A percentile compares a stretch with the other conserved stretches of the same genome.
Conservation (phyloP, 1,284 basidiomycete species). For the Pseudozyma hubeiensis region DNA sequence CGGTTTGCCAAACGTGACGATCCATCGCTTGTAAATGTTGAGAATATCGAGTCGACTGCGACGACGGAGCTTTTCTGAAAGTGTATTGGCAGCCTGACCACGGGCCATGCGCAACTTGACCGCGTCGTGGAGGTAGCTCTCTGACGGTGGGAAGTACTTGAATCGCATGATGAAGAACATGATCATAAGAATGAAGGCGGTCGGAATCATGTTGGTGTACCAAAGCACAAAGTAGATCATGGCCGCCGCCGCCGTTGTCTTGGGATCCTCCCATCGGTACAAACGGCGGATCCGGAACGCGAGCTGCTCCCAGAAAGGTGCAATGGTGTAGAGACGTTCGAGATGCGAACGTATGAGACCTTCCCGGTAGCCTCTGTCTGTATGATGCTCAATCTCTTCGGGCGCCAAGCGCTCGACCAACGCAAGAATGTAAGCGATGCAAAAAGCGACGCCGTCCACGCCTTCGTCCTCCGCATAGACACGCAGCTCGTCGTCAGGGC, state of each 20-base stretch:
- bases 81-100: constrained; percentile 63
- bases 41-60: constrained; percentile 65
- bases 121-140: constrained; percentile 62
- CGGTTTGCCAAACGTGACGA: constrained; percentile 54
- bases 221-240: constrained; percentile 69
- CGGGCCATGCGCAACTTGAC: constrained; percentile 65
- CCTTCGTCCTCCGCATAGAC: constrained; percentile 55
- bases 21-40: constrained; percentile 64
- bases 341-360: constrained; percentile 63
- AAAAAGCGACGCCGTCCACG: constrained; percentile 65
- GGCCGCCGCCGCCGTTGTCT: constrained; percentile 57
- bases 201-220: constrained; percentile 66
- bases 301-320: constrained; percentile 68
- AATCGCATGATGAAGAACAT: constrained; percentile 65
- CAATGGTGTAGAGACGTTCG: constrained; percentile 67
- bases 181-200: constrained; percentile 62
- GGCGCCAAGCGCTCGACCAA: constrained; percentile 64
- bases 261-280: constrained; percentile 53
- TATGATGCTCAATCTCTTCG: constrained; percentile 65
- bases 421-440: constrained; percentile 67
- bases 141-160: constrained; percentile 67
- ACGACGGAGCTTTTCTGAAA: constrained; percentile 62
- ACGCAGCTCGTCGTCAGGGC: constrained; percentile 44
- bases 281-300: constrained; percentile 31
- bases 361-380: constrained; percentile 64